These are phyloP conservation scores for Chlorella vulgaris DNA, from an alignment of 139 green algal species.

Conservation along the genomic window DNA sequence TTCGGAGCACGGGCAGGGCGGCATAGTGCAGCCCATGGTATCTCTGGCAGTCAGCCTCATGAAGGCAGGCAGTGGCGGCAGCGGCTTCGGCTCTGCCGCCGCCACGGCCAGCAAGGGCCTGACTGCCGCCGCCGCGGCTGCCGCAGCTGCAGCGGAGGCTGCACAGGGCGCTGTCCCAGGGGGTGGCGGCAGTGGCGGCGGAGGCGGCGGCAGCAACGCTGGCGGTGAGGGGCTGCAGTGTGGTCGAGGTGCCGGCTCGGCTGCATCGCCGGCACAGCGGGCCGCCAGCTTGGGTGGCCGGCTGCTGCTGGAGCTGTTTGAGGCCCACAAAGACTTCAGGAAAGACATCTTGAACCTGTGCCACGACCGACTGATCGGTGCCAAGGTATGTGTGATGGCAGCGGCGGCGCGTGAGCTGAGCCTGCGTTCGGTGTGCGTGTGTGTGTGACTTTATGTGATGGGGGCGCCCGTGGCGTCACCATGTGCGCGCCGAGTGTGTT, in stretches of 20 bases:
- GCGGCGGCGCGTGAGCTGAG: background rate
- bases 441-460: no score
- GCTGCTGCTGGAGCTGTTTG: conserved; percentile 45
- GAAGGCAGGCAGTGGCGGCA: background rate
- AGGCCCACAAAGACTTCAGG: conserved; percentile 12
- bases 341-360: conserved; percentile 25
- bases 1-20: conserved; percentile 1
- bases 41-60: conserved; percentile 21
- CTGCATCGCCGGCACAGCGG: background rate
- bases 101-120: background rate
- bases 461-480: no score
- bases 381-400: background rate
- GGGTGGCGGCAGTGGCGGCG: no score
- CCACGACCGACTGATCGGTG: conserved; percentile 19
- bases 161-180: no score
- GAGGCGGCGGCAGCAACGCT: background rate
- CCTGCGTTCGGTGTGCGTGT: background rate
- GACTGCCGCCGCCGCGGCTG: background rate
- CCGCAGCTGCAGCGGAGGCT: background rate
- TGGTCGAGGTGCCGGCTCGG: background rate
- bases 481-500: no score
- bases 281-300: conserved; percentile 18
- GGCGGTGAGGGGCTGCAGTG: background rate
- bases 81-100: background rate
- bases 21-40: conserved; percentile 21